phyloP scores from a whole-genome alignment of 1,139 yeast genomes.

The Blastobotrys elegans region DNA sequence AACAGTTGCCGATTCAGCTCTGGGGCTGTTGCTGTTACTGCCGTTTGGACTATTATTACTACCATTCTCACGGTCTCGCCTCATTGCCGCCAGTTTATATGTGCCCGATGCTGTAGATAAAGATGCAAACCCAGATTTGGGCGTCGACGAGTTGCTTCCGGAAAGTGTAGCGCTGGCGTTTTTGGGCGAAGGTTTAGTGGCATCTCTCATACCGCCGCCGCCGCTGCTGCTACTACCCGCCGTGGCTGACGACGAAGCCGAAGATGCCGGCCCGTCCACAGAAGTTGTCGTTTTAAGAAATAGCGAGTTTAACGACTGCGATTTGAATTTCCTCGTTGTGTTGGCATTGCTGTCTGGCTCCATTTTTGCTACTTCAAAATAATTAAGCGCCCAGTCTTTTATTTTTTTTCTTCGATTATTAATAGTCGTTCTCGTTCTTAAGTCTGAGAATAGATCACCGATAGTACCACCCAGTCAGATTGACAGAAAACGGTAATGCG shows the following conservation, averaged over 20 bases:
- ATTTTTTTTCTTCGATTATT: background rate
- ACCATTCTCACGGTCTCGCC: slow-evolving; percentile 19
- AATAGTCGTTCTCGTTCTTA: too few relatives aligned
- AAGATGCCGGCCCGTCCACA: too few relatives aligned
- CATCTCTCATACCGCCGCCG: too few relatives aligned
- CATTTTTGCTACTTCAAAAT: slow-evolving; percentile 3
- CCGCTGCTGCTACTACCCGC: background rate
- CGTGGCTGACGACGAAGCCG: background rate
- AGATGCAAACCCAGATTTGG: slow-evolving; percentile 22
- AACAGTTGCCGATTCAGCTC: slow-evolving; percentile 25
- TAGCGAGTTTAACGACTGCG: slow-evolving; percentile 36
- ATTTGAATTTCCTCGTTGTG: slow-evolving; percentile 33
- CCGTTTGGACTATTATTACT: slow-evolving; percentile 1
- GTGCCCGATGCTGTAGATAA: slow-evolving; percentile 34
- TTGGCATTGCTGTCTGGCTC: slow-evolving; percentile 1
- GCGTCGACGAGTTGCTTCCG: slow-evolving; percentile 16
- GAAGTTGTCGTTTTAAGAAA: slow-evolving; percentile 27
- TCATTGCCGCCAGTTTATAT: slow-evolving; percentile 33
- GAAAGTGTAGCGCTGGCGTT: background rate
- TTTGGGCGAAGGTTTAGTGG: slow-evolving; percentile 7
- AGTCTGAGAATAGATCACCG: too few relatives aligned
- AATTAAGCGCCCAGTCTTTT: background rate
- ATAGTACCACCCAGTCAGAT: too few relatives aligned
- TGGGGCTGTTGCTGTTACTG: slow-evolving; percentile 23
- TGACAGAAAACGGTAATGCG: too few relatives aligned